These are phyloP conservation scores for Arabidopsis hybrid DNA, from an alignment of 441 rosid species.

Conservation along the genomic window DNA sequence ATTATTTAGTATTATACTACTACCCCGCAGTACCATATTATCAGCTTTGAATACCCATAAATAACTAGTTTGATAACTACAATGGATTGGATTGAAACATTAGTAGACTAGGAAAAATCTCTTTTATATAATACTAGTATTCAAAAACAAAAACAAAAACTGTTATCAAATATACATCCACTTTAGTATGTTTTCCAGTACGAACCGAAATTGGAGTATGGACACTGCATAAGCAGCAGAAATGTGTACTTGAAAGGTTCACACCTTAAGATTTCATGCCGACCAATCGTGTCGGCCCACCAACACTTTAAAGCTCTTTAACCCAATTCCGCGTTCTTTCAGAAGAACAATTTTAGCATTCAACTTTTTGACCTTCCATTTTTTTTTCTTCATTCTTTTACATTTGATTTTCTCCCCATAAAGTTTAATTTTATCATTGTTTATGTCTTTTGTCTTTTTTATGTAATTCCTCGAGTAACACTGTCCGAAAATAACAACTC, in stretches of 20 bases:
- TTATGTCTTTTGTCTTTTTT: background rate
- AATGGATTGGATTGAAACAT: too few species aligned
- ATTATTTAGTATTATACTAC: too few species aligned
- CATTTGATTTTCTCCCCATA: constrained; percentile 8
- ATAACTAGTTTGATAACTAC: too few species aligned
- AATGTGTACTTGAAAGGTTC: constrained; percentile 27
- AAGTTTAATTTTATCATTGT: background rate
- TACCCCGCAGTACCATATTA: too few species aligned
- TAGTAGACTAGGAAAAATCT: background rate
- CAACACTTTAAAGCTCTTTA: constrained; percentile 23
- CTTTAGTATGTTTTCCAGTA: background rate
- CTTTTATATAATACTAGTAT: background rate
- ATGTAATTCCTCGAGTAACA: constrained; percentile 23
- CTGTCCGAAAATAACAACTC: constrained; percentile 32
- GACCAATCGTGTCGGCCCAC: constrained; percentile 14
- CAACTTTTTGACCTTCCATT: constrained; percentile 28
- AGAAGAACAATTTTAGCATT: background rate
- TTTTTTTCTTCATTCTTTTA: background rate
- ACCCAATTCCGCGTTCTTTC: constrained; percentile 35
- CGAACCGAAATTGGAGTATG: constrained; percentile 9
- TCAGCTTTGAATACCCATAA: too few species aligned
- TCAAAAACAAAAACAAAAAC: too few species aligned
- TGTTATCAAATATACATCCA: background rate
- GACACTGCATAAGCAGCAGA: constrained; percentile 27
- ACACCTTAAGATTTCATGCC: constrained; percentile 1